Conservation (phyloP, 352 stramenopile species). For the Globisporangium acanthophoron region DNA sequence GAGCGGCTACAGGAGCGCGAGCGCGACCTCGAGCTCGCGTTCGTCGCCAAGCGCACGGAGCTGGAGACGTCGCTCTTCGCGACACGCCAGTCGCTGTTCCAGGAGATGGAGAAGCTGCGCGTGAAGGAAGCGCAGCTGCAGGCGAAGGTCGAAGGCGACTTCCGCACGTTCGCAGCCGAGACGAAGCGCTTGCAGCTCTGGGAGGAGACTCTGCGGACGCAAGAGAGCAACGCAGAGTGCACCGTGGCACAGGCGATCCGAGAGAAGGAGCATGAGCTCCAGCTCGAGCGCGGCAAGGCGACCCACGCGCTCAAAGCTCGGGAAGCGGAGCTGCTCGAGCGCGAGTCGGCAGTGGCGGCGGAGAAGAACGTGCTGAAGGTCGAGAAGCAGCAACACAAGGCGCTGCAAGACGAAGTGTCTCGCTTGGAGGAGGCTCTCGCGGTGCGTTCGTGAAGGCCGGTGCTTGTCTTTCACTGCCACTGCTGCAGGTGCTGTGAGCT, state of each 20-base stretch:
- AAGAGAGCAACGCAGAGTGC: slow-evolving; percentile 42
- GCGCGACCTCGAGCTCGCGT: slow-evolving; percentile 53
- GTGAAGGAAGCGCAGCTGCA: slow-evolving; percentile 49
- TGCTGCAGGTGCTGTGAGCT: not conserved
- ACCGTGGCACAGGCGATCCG: slow-evolving; percentile 31
- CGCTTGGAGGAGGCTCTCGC: slow-evolving; percentile 13
- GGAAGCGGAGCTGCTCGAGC: slow-evolving; percentile 25
- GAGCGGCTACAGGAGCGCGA: slow-evolving; percentile 47
- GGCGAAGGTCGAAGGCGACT: slow-evolving; percentile 38
- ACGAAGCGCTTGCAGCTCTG: slow-evolving; percentile 40
- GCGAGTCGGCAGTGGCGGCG: slow-evolving; percentile 15
- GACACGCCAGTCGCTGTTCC: slow-evolving; percentile 54
- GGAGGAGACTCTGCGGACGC: slow-evolving; percentile 35
- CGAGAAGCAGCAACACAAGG: slow-evolving; percentile 9
- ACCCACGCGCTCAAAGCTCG: slow-evolving; percentile 22
- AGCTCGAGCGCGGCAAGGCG: slow-evolving; percentile 34
- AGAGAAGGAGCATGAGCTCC: slow-evolving; percentile 44
- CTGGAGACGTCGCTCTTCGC: slow-evolving; percentile 64
- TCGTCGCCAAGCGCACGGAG: slow-evolving; percentile 39
- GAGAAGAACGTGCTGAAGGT: slow-evolving; percentile 4
- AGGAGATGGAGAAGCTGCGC: slow-evolving; percentile 57
- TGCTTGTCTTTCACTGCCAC: too few species aligned
- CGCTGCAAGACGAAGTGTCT: slow-evolving; percentile 5
- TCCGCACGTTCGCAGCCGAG: slow-evolving; percentile 34
- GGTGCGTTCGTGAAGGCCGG: not conserved